Evolutionary conservation across 345 rosid species (phyloP).

Genomic region (Eucalyptus marginata): DNA sequence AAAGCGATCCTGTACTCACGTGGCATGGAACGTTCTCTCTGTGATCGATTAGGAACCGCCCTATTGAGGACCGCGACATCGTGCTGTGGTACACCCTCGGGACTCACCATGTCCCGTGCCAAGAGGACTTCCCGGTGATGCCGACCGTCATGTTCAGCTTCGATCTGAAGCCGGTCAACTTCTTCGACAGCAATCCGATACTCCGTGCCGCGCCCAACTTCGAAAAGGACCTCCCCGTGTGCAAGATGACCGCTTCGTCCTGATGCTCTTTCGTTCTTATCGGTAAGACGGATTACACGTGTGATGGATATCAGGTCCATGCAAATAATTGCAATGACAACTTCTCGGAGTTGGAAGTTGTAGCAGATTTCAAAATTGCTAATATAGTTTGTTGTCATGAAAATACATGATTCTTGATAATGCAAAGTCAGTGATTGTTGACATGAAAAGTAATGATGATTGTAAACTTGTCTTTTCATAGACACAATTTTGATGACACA

Average conservation of each 20-base stretch:
- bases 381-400: no score
- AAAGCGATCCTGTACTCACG: not conserved
- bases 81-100: constrained; percentile 76
- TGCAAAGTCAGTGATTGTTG: no score
- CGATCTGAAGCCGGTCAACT: constrained; percentile 57
- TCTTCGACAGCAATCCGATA: constrained; percentile 54
- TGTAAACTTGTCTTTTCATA: not conserved
- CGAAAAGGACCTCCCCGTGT: constrained; percentile 37
- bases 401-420: no score
- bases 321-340: not conserved
- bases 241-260: not conserved
- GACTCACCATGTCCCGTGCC: constrained; percentile 68
- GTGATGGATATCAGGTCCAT: not conserved
- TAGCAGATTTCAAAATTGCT: no score
- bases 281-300: not conserved
- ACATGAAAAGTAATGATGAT: no score
- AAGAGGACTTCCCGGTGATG: constrained; percentile 78
- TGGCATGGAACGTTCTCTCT: not conserved
- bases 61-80: constrained; percentile 44
- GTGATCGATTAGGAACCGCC: constrained; percentile 23
- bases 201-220: constrained; percentile 30
- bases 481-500: not conserved
- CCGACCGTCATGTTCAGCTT: constrained; percentile 59
- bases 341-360: no score
- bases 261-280: not conserved